A percentile compares a stretch with the other conserved stretches of the same genome.
phyloP scores from a whole-genome alignment of 768 basidiomycete genomes.

The Termitomyces heimii region DNA sequence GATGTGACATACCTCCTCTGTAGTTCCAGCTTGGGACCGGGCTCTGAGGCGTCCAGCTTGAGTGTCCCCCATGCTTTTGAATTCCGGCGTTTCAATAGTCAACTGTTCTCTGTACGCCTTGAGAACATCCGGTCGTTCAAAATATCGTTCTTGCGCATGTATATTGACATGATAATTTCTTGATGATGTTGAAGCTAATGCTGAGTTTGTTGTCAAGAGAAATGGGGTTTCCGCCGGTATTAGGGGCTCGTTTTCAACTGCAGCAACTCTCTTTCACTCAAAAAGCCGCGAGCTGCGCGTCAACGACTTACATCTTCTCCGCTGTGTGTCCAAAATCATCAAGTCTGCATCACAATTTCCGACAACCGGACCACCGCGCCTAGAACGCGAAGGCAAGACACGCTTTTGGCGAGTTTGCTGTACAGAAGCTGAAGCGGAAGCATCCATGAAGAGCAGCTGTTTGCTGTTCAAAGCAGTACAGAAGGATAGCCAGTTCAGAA shows the following conservation, averaged over 20 bases:
- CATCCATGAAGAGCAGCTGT: conserved; percentile 26
- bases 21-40: conserved; percentile 31
- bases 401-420: conserved; percentile 59
- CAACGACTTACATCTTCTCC: conserved; percentile 59
- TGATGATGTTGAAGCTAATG: conserved; percentile 39
- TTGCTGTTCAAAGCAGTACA: not conserved
- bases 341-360: conserved; percentile 75
- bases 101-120: conserved; percentile 63
- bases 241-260: conserved; percentile 68
- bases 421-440: conserved; percentile 25
- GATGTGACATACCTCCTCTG: conserved; percentile 58
- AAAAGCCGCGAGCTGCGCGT: conserved; percentile 3
- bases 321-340: conserved; percentile 79
- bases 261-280: conserved; percentile 8
- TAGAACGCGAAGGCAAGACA: conserved; percentile 74
- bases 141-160: conserved; percentile 64
- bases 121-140: conserved; percentile 73
- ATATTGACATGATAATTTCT: conserved; percentile 43
- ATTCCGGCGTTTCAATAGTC: conserved; percentile 77
- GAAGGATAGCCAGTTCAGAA: not conserved
- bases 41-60: conserved; percentile 65
- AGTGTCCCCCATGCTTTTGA: conserved; percentile 38
- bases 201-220: conserved; percentile 67
- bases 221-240: conserved; percentile 64
- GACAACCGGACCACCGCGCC: conserved; percentile 76